Percentiles rank a stretch among this genome's conserved stretches.
These are phyloP conservation scores for Quercus glauca DNA, from an alignment of 306 rosid species.

Conservation along the genomic window DNA sequence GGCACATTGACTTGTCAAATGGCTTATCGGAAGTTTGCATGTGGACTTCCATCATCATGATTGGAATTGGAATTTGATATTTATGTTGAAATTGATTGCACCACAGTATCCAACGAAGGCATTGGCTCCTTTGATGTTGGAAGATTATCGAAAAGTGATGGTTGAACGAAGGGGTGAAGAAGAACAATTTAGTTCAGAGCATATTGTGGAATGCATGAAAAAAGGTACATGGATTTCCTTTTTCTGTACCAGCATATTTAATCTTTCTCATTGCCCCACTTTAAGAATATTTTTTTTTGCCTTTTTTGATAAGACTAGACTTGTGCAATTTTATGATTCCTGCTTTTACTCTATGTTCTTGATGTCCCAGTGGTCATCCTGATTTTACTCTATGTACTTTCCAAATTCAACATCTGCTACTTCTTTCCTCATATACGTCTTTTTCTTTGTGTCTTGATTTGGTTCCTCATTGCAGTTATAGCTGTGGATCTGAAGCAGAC, in stretches of 20 bases:
- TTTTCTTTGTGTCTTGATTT: constrained; percentile 18
- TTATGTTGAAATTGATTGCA: background rate
- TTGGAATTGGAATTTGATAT: constrained; percentile 3
- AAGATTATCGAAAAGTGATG: constrained; percentile 84
- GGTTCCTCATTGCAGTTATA: constrained; percentile 53
- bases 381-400: background rate
- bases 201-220: constrained; percentile 74
- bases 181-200: constrained; percentile 70
- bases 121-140: constrained; percentile 85
- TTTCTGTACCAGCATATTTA: background rate
- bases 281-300: background rate
- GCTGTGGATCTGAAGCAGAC: constrained; percentile 86
- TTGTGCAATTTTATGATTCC: background rate
- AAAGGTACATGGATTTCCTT: constrained; percentile 50
- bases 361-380: too few species aligned
- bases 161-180: constrained; percentile 92
- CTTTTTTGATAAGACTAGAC: background rate
- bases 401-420: constrained; percentile 7
- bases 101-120: constrained; percentile 96
- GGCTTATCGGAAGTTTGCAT: background rate
- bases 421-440: constrained; percentile 1
- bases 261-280: background rate
- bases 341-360: background rate
- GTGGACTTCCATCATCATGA: constrained; percentile 2
- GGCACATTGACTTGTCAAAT: background rate